These are phyloP conservation scores for Quercus lobata DNA, from an alignment of 331 rosid genomes.

Conservation along the genomic window DNA sequence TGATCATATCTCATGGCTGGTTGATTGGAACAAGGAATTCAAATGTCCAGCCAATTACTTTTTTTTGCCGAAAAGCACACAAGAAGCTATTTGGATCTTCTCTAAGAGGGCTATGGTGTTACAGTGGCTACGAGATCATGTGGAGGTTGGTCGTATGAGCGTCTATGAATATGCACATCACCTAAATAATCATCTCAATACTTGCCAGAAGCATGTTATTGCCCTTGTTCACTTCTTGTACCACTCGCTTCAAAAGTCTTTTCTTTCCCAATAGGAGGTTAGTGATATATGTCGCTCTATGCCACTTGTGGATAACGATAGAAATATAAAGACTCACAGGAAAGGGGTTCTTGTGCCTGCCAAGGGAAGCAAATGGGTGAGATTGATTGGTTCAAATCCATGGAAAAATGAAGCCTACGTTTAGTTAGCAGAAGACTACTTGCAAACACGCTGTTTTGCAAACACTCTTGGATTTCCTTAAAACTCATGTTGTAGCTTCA, in stretches of 20 bases:
- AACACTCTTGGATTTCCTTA: constrained; percentile 41
- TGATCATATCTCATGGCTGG: constrained; percentile 46
- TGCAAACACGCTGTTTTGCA: constrained; percentile 19
- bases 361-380: constrained; percentile 66
- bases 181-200: constrained; percentile 8
- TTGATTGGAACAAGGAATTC: constrained; percentile 52
- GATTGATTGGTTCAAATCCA: constrained; percentile 52
- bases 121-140: constrained; percentile 39
- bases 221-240: constrained; percentile 55
- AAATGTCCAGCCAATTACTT: constrained; percentile 7
- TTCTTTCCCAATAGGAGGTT: constrained; percentile 20
- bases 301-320: constrained; percentile 64
- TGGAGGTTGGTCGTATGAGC: constrained; percentile 7
- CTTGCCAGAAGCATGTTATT: constrained; percentile 19
- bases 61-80: constrained; percentile 59
- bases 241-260: constrained; percentile 24
- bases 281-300: constrained; percentile 17
- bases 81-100: constrained; percentile 22
- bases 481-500: constrained; percentile 29
- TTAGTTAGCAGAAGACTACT: constrained; percentile 53
- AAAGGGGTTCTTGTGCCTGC: constrained; percentile 63
- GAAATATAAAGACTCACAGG: constrained; percentile 4
- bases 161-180: constrained; percentile 23
- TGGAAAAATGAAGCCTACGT: constrained; percentile 49
- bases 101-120: constrained; percentile 11